Evolutionary conservation across 495 filamentous ascomycete species (phyloP).

Genomic region (Haplographium delicatum): DNA sequence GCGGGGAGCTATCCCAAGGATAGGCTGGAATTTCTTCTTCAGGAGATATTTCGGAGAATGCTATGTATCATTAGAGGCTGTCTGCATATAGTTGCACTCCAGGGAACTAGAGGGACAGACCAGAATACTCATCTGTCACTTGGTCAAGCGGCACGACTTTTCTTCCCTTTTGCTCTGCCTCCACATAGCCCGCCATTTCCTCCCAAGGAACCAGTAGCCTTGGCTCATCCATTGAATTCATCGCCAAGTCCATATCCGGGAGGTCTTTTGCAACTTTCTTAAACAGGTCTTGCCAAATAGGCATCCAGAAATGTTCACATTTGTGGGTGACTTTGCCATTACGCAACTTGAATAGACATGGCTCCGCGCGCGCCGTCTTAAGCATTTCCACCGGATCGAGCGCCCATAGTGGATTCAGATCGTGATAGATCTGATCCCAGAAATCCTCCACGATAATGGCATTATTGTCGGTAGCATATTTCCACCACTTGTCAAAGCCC

Average conservation of each 20-base stretch:
- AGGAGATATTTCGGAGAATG: too few species aligned
- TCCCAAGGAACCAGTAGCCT: constrained; percentile 61
- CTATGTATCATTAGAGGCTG: too few species aligned
- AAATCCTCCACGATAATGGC: constrained; percentile 61
- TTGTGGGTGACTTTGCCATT: constrained; percentile 46
- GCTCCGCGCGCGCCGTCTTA: constrained; percentile 40
- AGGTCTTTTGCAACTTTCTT: constrained; percentile 48
- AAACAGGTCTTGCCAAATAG: constrained; percentile 53
- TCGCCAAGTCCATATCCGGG: constrained; percentile 66
- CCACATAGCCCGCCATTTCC: constrained; percentile 50
- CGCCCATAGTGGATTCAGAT: constrained; percentile 65
- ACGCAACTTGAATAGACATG: constrained; percentile 50
- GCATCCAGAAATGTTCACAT: constrained; percentile 54
- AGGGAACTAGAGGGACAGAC: too few species aligned
- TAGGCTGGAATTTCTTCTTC: too few species aligned
- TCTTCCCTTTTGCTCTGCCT: constrained; percentile 43
- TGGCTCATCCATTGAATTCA: constrained; percentile 65
- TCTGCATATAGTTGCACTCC: too few species aligned
- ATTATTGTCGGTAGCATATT: constrained; percentile 51
- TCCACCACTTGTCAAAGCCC: constrained; percentile 62
- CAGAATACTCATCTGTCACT: too few species aligned
- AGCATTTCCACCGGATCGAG: constrained; percentile 51
- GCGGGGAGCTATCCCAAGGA: too few species aligned
- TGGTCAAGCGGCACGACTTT: too few species aligned
- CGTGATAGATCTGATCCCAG: constrained; percentile 64